Evolutionary conservation across 257 asterid species (phyloP).

Genomic region (Rubia yunnanensis): DNA sequence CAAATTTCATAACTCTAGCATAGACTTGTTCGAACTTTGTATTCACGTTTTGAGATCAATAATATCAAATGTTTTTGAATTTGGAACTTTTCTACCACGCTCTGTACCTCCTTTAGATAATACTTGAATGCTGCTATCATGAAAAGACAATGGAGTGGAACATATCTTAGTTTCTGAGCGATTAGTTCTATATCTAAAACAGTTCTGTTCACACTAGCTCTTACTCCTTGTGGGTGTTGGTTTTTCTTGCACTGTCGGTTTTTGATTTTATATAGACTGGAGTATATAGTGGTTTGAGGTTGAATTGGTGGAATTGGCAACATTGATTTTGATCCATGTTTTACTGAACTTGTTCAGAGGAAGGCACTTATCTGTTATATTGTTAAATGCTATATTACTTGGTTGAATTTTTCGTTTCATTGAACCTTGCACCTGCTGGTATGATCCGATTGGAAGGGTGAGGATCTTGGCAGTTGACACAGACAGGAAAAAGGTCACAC

Average conservation of each 20-base stretch:
- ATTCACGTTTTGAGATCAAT: neutral
- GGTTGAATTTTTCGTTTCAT: no score
- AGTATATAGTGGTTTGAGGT: no score
- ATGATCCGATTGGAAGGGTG: no score
- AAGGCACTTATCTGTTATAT: no score
- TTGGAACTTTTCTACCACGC: neutral
- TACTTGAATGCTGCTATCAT: neutral
- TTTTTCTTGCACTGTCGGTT: neutral
- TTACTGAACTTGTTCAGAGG: no score
- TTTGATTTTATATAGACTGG: neutral
- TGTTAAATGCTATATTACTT: no score
- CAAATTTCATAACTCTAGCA: neutral
- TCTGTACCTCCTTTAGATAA: neutral
- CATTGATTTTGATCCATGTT: no score
- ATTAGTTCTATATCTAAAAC: neutral
- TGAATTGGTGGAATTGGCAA: neutral
- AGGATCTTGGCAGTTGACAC: no score
- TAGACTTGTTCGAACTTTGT: neutral
- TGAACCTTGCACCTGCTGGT: no score
- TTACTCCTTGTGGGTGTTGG: neutral
- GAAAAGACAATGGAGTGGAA: neutral
- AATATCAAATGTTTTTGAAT: neutral
- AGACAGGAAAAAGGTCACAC: no score
- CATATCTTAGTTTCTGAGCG: neutral
- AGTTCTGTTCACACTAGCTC: neutral